Evolutionary conservation across 177 flowering plant species (phyloP).

Genomic region (Vitis hybrid): DNA sequence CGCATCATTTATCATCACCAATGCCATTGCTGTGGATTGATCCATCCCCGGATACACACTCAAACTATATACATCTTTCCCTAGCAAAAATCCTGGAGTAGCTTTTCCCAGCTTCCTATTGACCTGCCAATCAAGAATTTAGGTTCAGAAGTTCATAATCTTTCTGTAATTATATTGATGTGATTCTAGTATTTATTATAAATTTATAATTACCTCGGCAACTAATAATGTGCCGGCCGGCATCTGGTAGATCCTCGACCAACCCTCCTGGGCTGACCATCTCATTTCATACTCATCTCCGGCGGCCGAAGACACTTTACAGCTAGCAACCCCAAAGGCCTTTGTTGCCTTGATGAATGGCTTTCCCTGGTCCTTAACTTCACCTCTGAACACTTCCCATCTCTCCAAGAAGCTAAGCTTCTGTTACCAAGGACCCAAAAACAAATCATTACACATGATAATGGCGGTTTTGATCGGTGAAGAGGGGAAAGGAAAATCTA

Average conservation of each 20-base stretch:
- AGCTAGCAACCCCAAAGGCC: constrained; percentile 14
- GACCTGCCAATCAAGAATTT: constrained; percentile 8
- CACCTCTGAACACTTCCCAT: constrained; percentile 27
- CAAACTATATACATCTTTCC: constrained; percentile 17
- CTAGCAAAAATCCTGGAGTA: not conserved
- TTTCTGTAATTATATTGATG: too few species aligned
- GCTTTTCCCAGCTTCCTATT: constrained; percentile 7
- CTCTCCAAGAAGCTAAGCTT: constrained; percentile 18
- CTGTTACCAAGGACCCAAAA: not conserved
- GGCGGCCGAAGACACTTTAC: constrained; percentile 9
- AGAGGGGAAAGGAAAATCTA: not conserved
- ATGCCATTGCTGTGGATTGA: constrained; percentile 21
- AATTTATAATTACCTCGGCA: constrained; percentile 16
- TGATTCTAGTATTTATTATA: too few species aligned
- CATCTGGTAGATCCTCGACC: constrained; percentile 12
- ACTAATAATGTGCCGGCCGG: constrained; percentile 3
- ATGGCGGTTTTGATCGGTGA: too few species aligned
- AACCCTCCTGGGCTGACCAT: constrained; percentile 14
- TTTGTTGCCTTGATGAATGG: constrained; percentile 16
- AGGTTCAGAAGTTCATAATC: too few species aligned
- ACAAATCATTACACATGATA: too few species aligned
- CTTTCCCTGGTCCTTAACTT: constrained; percentile 8
- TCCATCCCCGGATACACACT: constrained; percentile 16
- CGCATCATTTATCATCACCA: constrained; percentile 23
- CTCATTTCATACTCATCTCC: constrained; percentile 13